Conservation (phyloP, 192 early-diverging fungal genomes). For the Globomyces pollinis-pini region DNA sequence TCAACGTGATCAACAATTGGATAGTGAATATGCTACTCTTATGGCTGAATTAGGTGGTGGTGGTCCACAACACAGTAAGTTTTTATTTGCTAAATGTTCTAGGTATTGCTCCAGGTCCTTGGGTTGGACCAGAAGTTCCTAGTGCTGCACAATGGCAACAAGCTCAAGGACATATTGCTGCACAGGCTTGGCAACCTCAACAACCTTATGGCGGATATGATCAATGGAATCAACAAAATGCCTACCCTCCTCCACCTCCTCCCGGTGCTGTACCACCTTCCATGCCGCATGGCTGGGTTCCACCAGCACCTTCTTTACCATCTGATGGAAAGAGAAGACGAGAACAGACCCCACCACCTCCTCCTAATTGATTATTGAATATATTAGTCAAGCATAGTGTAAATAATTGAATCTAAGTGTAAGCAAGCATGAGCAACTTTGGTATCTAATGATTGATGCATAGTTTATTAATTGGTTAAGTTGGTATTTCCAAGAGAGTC, state of each 20-base stretch:
- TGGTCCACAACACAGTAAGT: background rate
- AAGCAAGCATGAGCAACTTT: too few species aligned
- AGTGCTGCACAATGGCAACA: background rate
- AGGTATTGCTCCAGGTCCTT: slow-evolving; percentile 6
- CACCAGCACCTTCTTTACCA: slow-evolving; percentile 12
- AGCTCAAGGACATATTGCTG: background rate
- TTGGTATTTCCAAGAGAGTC: too few species aligned
- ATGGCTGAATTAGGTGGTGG: slow-evolving; percentile 88
- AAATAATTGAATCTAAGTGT: too few species aligned
- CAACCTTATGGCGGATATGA: background rate
- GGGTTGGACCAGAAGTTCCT: background rate
- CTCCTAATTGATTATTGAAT: too few species aligned
- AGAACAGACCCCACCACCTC: too few species aligned
- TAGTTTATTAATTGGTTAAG: background rate
- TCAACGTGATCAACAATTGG: slow-evolving; percentile 77
- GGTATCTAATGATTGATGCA: background rate
- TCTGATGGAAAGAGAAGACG: background rate
- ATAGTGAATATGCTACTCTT: slow-evolving; percentile 81
- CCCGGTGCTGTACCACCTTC: background rate
- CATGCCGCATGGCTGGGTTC: background rate
- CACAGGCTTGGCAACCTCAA: background rate
- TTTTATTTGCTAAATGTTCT: background rate
- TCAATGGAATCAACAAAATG: background rate
- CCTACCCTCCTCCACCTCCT: background rate
- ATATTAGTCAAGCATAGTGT: too few species aligned